These are phyloP conservation scores for Leptographium procerum DNA, from an alignment of 2,329 filamentous ascomycete species.

Conservation along the genomic window DNA sequence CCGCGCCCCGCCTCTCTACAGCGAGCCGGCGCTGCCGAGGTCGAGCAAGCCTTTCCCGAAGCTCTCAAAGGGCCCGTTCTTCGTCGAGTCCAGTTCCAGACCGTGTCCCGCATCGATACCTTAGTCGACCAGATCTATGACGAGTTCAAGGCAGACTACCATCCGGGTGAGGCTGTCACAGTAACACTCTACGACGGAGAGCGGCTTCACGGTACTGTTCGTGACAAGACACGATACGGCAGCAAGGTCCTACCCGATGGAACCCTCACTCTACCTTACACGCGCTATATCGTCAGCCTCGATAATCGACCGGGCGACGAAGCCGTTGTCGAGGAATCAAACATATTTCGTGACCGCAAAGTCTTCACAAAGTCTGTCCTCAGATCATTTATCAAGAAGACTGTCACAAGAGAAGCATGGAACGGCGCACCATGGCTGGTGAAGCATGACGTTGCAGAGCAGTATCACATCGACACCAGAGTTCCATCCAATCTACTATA, in stretches of 20 bases:
- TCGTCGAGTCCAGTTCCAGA: constrained; percentile 84
- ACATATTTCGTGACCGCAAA: constrained; percentile 79
- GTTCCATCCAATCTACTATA: constrained; percentile 74
- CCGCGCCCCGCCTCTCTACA: constrained; percentile 20
- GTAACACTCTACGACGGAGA: constrained; percentile 60
- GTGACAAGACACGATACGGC: constrained; percentile 75
- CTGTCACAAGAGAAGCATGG: constrained; percentile 84
- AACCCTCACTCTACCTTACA: constrained; percentile 56
- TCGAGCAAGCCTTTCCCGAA: constrained; percentile 86
- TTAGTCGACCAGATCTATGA: constrained; percentile 57
- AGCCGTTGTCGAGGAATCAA: constrained; percentile 65
- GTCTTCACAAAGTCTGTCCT: constrained; percentile 92
- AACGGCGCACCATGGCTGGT: constrained; percentile 95
- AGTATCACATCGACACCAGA: constrained; percentile 78
- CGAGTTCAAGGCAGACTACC: constrained; percentile 82
- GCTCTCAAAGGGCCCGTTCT: constrained; percentile 83
- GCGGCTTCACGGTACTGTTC: constrained; percentile 60
- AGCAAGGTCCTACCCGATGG: constrained; percentile 54
- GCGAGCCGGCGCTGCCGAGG: constrained; percentile 72
- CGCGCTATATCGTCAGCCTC: constrained; percentile 70
- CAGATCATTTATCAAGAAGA: constrained; percentile 88
- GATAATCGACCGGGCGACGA: constrained; percentile 58
- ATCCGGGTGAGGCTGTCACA: constrained; percentile 74
- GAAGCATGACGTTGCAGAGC: constrained; percentile 67
- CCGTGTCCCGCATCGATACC: constrained; percentile 78